Conservation (phyloP, 495 filamentous ascomycete species). For the Usnea hakonensis region DNA sequence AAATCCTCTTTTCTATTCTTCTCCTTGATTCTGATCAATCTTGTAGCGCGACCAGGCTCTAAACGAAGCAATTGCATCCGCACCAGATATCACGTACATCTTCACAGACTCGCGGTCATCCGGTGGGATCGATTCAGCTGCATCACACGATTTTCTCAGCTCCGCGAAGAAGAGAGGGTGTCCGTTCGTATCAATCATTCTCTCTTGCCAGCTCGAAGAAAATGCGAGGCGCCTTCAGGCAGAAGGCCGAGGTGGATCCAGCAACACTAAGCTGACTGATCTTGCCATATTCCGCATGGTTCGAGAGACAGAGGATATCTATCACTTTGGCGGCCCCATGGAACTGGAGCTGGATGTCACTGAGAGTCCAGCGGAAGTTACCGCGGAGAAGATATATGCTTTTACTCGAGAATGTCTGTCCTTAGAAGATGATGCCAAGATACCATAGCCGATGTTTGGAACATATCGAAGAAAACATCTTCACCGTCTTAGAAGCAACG, state of each 20-base stretch:
- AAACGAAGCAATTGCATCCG: not conserved
- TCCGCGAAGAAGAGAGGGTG: not conserved
- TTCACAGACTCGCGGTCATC: conserved; percentile 7
- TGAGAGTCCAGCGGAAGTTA: not conserved
- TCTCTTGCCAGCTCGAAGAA: conserved; percentile 7
- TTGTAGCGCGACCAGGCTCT: conserved; percentile 1
- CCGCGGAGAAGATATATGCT: not conserved
- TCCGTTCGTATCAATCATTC: conserved; percentile 8
- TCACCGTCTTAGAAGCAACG: not conserved
- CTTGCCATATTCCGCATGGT: not conserved
- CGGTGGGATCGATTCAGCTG: not conserved
- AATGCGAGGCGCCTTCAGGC: not conserved
- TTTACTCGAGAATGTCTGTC: not conserved
- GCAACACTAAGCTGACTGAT: conserved; percentile 5
- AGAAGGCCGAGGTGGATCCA: not conserved
- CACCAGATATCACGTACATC: conserved; percentile 1
- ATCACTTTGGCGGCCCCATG: conserved; percentile 1
- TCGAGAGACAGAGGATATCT: conserved; percentile 1
- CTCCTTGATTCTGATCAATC: not conserved
- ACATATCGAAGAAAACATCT: not conserved
- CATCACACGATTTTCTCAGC: not conserved
- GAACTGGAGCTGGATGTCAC: conserved; percentile 6
- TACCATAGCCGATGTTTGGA: not conserved
- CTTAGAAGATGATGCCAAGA: not conserved
- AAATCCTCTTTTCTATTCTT: not conserved